Evolutionary conservation across 2,329 filamentous ascomycete species (phyloP).

Genomic region (Monascus ruber): DNA sequence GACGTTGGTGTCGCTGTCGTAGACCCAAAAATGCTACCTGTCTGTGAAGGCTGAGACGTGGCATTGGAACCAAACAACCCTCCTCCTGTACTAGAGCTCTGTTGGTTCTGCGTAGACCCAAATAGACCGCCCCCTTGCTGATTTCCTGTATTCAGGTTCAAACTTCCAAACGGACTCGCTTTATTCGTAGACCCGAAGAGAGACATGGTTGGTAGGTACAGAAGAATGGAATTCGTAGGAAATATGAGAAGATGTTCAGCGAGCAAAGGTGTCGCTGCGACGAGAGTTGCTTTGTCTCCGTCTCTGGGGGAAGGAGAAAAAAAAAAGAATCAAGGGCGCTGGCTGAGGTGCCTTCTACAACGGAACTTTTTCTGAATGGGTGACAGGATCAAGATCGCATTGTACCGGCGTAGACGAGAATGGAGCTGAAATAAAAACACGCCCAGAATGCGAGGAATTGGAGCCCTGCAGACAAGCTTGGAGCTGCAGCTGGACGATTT

Average conservation of each 20-base stretch:
- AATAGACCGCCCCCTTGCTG: conserved; percentile 24
- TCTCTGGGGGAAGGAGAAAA: not conserved
- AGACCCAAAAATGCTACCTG: conserved; percentile 18
- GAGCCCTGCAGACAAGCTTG: not conserved
- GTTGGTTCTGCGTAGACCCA: conserved; percentile 11
- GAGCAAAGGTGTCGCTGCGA: no score
- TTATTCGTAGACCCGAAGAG: conserved; percentile 28
- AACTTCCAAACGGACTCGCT: conserved; percentile 27
- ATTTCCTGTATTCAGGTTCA: conserved; percentile 10
- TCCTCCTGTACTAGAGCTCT: conserved; percentile 4
- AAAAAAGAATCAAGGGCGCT: conserved; percentile 6
- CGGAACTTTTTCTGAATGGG: not conserved
- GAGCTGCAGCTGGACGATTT: not conserved
- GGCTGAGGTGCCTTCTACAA: not conserved
- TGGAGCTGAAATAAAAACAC: not conserved
- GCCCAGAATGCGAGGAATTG: not conserved
- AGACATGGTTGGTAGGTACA: conserved; percentile 20
- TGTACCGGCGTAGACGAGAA: not conserved
- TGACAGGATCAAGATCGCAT: not conserved
- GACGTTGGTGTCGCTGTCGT: conserved; percentile 9
- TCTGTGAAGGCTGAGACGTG: conserved; percentile 19
- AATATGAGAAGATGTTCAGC: not conserved
- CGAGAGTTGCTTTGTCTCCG: no score
- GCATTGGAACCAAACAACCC: conserved; percentile 15
- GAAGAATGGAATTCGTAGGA: conserved; percentile 3